Base-by-base conservation (phyloP, 2,329 filamentous ascomycete genomes). In the Colletotrichum karsti region DNA sequence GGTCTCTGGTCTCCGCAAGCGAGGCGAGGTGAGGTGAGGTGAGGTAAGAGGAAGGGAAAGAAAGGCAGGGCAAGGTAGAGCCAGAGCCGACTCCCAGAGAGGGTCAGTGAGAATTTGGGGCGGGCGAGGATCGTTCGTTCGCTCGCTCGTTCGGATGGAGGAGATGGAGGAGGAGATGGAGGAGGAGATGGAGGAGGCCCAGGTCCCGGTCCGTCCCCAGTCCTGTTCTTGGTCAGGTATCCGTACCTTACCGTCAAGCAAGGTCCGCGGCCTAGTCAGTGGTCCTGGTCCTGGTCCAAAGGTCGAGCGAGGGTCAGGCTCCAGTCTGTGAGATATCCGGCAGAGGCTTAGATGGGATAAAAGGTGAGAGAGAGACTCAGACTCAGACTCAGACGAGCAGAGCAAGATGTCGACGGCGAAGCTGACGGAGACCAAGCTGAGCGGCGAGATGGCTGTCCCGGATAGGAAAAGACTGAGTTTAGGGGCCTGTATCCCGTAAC, bases 71-170 rank as follows among this genome's bases (percentile, higher is more conserved):
- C 30, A 48, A 18, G 37, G 39, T 7, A 33, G 58, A n/a, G 22
- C n/a, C n/a, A n/a, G n/a, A n/a, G n/a, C n/a, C n/a, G n/a, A n/a
- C n/a, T n/a, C n/a, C n/a, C n/a, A 42, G 41, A 35, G 56, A 54
- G 42, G 51, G 50, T 26, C 15, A 39, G 51, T 58, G 57, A 24
- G 57, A 48, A 62, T 53, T 55, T 26, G 46, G 46, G 24, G 46
- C 15, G 28, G 46, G 22, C 22, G 39, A 33, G 8, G 51, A 24
- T 50, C 26, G 48, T 56, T 63, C 59, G 55, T 33, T 50, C 26
- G 37, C 56, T 63, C 59, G 55, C 42, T 50, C 26, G 37, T 63
- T 63, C 51, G 55, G 55, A 51, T 41, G 55, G 39, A 57, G 54
- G 37, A n/a, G n/a, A n/a, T n/a, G n/a, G n/a, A n/a, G n/a, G n/a